A percentile compares a stretch with the other conserved stretches of the same genome.
phyloP scores from a whole-genome alignment of 345 rosid species.

The Pugionium cornutum region DNA sequence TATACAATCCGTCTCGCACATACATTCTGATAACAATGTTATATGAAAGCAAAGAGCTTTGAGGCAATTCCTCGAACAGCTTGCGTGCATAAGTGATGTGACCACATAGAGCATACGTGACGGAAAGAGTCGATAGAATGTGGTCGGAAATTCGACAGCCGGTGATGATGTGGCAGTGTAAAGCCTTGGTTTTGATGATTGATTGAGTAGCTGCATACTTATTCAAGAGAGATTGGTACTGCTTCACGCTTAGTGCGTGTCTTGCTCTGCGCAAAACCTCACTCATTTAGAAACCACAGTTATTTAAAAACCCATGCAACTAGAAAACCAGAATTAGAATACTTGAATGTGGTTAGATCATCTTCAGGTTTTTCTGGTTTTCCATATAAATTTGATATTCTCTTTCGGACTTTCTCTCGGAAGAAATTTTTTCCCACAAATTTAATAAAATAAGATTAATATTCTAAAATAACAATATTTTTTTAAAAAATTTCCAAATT shows the following conservation, averaged over 20 bases:
- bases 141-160: conserved; percentile 40
- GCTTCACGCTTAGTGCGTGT: conserved; percentile 32
- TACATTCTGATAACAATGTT: conserved; percentile 53
- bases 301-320: too few relatives aligned
- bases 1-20: conserved; percentile 33
- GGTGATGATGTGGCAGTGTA: conserved; percentile 52
- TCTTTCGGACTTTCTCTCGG: too few relatives aligned
- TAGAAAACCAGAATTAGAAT: too few relatives aligned
- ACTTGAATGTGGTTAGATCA: too few relatives aligned
- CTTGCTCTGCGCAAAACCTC: conserved; percentile 33
- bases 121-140: conserved; percentile 38
- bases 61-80: conserved; percentile 56
- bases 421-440: too few relatives aligned
- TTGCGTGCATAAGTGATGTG: conserved; percentile 39
- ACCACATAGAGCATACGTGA: conserved; percentile 27
- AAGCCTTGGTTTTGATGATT: conserved; percentile 45
- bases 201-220: conserved; percentile 46
- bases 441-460: too few relatives aligned
- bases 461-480: too few relatives aligned
- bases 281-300: conserved; percentile 9
- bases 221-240: conserved; percentile 48
- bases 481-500: too few relatives aligned
- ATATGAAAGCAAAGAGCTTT: conserved; percentile 44
- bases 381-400: too few relatives aligned
- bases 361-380: too few relatives aligned